phyloP scores from a whole-genome alignment of 1,284 basidiomycete genomes.

The Moesziomyces parantarcticus region DNA sequence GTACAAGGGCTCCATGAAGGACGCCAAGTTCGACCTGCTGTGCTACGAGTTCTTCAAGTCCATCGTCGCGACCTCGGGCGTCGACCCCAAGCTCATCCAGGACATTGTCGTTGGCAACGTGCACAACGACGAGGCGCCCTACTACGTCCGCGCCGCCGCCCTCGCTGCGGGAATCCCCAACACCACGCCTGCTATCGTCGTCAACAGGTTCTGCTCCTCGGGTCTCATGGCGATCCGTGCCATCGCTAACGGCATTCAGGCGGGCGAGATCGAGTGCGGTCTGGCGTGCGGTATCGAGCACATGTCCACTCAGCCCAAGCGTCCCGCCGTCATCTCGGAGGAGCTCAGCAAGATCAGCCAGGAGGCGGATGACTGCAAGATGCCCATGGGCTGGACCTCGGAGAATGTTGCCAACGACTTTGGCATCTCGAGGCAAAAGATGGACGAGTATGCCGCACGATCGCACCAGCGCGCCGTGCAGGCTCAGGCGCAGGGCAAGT shows the following conservation, averaged over 20 bases:
- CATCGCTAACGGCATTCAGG: constrained; percentile 82
- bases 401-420: constrained; percentile 79
- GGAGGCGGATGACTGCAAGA: constrained; percentile 66
- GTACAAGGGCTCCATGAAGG: constrained; percentile 82
- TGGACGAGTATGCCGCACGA: constrained; percentile 85
- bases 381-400: constrained; percentile 89
- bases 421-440: constrained; percentile 81
- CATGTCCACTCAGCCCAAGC: constrained; percentile 72
- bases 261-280: constrained; percentile 85
- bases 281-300: constrained; percentile 85
- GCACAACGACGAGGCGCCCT: constrained; percentile 52
- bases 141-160: constrained; percentile 72
- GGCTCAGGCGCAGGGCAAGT: constrained; percentile 75
- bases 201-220: constrained; percentile 72
- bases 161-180: constrained; percentile 85
- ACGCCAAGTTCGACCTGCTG: constrained; percentile 70
- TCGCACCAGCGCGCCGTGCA: constrained; percentile 82
- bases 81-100: constrained; percentile 78
- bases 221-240: constrained; percentile 85
- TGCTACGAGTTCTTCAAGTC: constrained; percentile 70
- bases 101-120: constrained; percentile 78
- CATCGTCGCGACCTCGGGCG: constrained; percentile 73
- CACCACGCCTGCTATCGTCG: constrained; percentile 77
- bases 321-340: constrained; percentile 43
- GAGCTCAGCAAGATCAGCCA: constrained; percentile 44